Base-by-base conservation (phyloP, 306 rosid species). In the Urtica urens region DNA sequence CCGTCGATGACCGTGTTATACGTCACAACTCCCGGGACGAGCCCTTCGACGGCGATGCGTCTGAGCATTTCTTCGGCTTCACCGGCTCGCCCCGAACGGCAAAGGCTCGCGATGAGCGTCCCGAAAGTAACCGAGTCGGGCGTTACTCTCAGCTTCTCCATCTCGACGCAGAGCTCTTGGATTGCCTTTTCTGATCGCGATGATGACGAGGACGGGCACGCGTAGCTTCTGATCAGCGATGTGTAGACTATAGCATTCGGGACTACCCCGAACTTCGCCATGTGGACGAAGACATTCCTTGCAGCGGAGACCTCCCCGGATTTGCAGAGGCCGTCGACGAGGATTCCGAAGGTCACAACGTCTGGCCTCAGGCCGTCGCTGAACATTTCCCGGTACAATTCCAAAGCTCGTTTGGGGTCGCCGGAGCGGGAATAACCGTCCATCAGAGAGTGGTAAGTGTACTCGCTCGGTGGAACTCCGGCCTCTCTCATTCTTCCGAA, bases 391-490 rank as follows among this genome's bases (percentile, higher is more conserved):
- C 18, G 42, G 60, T 69, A 86, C 63, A 76, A 47, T 11, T 55
- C 45, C 48, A 78, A 37, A 20, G 62, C 83, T 26, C 54, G 57
- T 55, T 49, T 65, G 23, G 62, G 68, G 65, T 70, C 47, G 55
- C 71, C 65, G 62, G 51, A 39, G 65, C 74, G 79, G 69, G 68
- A 61, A 52, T 86, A 77, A 38, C 93, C 93, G 74, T 82, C 79
- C 70, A 86, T 72, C 35, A 82, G 59, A 43, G 78, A 74, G 57
- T 70, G 64, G 59, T 74, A 86, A 47, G 78, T 70, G 49, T 78
- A 82, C 66, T 72, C 57, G 65, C 82, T 79, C 0, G 90, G 93
- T 0, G 44, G 26, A 41, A 69, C 74, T 19, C 79, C 67, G 2
- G 53, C 55, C 53, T 67, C 72, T 63, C 34, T 52, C 93, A 82